These are phyloP conservation scores for Myochromella boudieri DNA, from an alignment of 768 basidiomycete genomes.

Conservation along the genomic window DNA sequence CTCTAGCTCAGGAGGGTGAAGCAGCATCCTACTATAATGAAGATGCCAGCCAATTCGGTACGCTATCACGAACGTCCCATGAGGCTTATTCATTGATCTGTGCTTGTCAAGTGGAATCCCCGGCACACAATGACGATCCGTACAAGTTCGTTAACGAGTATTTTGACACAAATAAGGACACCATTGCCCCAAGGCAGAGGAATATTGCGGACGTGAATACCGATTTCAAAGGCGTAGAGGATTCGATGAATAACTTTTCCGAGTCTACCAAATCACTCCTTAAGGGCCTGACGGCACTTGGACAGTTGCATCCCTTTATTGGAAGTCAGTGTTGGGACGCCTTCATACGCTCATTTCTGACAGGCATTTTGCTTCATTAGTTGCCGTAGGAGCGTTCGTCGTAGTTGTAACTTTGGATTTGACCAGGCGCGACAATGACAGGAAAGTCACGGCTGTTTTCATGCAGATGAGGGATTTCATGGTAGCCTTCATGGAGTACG, in stretches of 20 bases:
- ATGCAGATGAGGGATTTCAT: slow-evolving; percentile 53
- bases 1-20: not conserved
- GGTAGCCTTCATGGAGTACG: slow-evolving; percentile 43
- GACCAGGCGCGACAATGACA: slow-evolving; percentile 50
- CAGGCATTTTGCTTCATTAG: no score
- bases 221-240: slow-evolving; percentile 25
- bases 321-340: slow-evolving; percentile 30
- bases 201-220: slow-evolving; percentile 13
- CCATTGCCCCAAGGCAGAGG: slow-evolving; percentile 9
- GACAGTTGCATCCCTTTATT: slow-evolving; percentile 37
- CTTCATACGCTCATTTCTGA: no score
- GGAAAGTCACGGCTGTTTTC: slow-evolving; percentile 44
- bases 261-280: slow-evolving; percentile 30
- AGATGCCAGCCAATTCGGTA: not conserved
- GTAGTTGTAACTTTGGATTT: slow-evolving; percentile 47
- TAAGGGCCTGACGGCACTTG: slow-evolving; percentile 32
- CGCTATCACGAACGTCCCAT: not conserved
- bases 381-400: slow-evolving; percentile 50
- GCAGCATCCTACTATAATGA: not conserved
- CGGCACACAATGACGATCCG: slow-evolving; percentile 8
- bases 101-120: not conserved
- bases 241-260: slow-evolving; percentile 25
- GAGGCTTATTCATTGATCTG: not conserved
- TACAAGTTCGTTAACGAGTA: slow-evolving; percentile 22
- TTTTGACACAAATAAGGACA: slow-evolving; percentile 20